These are phyloP conservation scores for Annulohypoxylon truncatum DNA, from an alignment of 2,329 filamentous ascomycete genomes.

Conservation along the genomic window DNA sequence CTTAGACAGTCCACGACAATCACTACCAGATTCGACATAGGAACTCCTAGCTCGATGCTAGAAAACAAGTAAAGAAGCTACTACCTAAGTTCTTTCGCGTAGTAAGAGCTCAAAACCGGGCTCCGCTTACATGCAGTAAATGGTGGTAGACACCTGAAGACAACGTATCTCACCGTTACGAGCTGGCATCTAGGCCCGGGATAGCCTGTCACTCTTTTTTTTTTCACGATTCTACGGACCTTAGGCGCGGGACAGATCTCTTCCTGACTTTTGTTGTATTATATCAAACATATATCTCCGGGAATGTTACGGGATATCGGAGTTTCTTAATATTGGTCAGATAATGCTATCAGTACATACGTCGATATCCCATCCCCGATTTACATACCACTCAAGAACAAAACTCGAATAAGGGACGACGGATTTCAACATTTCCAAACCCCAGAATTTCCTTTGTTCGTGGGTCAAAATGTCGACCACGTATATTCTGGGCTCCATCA, in stretches of 20 bases:
- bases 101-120: slow-evolving; percentile 14
- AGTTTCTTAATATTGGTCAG: slow-evolving; percentile 3
- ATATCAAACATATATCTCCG: slow-evolving; percentile 24
- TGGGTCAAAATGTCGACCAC: slow-evolving; percentile 40
- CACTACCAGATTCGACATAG: slow-evolving; percentile 26
- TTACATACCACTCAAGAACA: slow-evolving; percentile 13
- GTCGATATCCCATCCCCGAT: slow-evolving; percentile 26
- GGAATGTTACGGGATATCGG: slow-evolving; percentile 21
- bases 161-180: slow-evolving; percentile 22
- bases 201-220: slow-evolving; percentile 14
- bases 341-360: slow-evolving; percentile 15
- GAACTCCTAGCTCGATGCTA: slow-evolving; percentile 12
- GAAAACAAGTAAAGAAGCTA: slow-evolving; percentile 22
- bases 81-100: slow-evolving; percentile 9
- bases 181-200: slow-evolving; percentile 7
- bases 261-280: slow-evolving; percentile 15
- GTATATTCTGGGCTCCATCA: slow-evolving; percentile 42
- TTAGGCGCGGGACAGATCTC: background rate
- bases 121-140: slow-evolving; percentile 16
- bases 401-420: background rate
- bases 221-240: slow-evolving; percentile 26
- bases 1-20: slow-evolving; percentile 20
- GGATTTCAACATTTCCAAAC: background rate
- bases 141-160: background rate
- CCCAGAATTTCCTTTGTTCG: slow-evolving; percentile 16